Evolutionary conservation across 768 basidiomycete species (phyloP).

Genomic region (Termitomyces sp.): DNA sequence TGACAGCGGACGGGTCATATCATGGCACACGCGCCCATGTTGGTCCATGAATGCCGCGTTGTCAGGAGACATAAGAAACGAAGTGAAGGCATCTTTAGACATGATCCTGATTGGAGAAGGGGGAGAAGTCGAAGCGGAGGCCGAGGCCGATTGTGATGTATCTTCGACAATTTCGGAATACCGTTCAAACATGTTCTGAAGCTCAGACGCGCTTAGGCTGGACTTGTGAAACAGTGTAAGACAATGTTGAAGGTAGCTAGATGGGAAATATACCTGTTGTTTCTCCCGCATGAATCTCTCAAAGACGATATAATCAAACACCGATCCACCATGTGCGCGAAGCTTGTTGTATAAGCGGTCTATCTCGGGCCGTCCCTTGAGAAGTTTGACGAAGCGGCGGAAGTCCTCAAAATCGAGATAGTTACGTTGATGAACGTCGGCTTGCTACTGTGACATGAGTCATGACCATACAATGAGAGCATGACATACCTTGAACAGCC

Average conservation of each 20-base stretch:
- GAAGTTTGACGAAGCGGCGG: constrained; percentile 75
- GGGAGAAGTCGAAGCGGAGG: constrained; percentile 2
- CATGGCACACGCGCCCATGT: constrained; percentile 50
- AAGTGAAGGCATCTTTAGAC: constrained; percentile 62
- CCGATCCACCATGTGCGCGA: constrained; percentile 22
- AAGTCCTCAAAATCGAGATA: constrained; percentile 83
- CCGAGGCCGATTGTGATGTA: constrained; percentile 22
- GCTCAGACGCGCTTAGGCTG: constrained; percentile 27
- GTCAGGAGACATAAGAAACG: constrained; percentile 79
- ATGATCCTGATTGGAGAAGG: constrained; percentile 25
- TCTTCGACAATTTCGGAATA: constrained; percentile 24
- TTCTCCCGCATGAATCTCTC: constrained; percentile 42
- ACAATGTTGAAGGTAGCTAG: background rate
- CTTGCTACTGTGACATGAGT: constrained; percentile 44
- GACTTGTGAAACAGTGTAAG: constrained; percentile 26
- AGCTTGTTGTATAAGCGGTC: constrained; percentile 56
- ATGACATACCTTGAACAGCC: constrained; percentile 52
- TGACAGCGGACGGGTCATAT: constrained; percentile 86
- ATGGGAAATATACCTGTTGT: constrained; percentile 34
- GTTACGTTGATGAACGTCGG: constrained; percentile 50
- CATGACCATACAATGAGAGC: background rate
- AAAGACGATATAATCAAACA: constrained; percentile 40
- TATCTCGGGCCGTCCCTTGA: constrained; percentile 83
- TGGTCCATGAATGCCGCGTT: constrained; percentile 57
- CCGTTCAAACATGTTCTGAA: constrained; percentile 35